Conservation (phyloP, 2,329 filamentous ascomycete genomes). For the Diaporthe aspalathi region DNA sequence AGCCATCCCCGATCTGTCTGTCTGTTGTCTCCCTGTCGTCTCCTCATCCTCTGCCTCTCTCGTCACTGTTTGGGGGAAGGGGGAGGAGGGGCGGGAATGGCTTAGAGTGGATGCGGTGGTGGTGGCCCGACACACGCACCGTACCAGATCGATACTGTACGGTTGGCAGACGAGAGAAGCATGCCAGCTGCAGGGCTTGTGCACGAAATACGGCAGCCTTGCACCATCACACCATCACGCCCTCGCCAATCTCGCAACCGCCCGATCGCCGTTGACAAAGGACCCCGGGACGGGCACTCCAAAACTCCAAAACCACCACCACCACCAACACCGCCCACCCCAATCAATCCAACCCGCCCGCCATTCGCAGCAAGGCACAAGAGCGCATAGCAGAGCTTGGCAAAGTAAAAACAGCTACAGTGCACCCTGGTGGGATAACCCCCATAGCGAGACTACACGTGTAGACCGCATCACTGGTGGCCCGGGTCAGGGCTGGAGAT, state of each 20-base stretch:
- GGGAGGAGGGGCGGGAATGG: too few species aligned
- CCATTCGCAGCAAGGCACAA: background rate
- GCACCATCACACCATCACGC: slow-evolving; percentile 26
- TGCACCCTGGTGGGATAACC: too few species aligned
- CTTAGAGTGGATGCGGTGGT: slow-evolving; percentile 9
- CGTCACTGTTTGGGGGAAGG: background rate
- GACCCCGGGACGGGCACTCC: slow-evolving; percentile 26
- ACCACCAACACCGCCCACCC: background rate
- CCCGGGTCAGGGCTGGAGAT: slow-evolving; percentile 25
- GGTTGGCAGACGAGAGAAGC: background rate
- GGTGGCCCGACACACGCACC: slow-evolving; percentile 11
- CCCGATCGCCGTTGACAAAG: slow-evolving; percentile 27
- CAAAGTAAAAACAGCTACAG: background rate
- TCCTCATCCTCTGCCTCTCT: background rate
- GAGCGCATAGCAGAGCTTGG: background rate
- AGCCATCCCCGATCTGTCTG: background rate
- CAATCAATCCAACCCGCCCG: too few species aligned
- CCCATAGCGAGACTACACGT: background rate
- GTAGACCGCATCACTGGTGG: slow-evolving; percentile 8
- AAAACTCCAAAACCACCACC: too few species aligned
- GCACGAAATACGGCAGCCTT: slow-evolving; percentile 31
- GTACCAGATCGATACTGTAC: background rate
- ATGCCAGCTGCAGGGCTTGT: slow-evolving; percentile 27
- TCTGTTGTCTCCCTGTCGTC: background rate
- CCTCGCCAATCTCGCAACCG: slow-evolving; percentile 33